A percentile compares a stretch with the other conserved stretches of the same genome.
Evolutionary conservation across 805 yeast genomes (phyloP).

Genomic region (Pichia phayaonensis): DNA sequence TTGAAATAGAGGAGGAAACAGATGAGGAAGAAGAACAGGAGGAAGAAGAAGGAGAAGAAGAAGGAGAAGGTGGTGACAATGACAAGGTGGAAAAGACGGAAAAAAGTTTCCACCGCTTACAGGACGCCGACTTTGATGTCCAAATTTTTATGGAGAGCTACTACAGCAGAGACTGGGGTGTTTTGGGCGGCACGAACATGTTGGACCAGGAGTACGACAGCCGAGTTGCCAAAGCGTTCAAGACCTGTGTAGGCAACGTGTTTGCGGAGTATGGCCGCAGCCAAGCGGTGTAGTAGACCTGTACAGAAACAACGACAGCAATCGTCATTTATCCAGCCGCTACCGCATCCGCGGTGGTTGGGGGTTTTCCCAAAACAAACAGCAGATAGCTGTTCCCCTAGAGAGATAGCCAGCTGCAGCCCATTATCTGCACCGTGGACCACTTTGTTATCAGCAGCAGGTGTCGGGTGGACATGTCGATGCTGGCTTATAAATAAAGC

Average conservation of each 20-base stretch:
- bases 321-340: too few relatives aligned
- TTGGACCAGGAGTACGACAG: too few relatives aligned
- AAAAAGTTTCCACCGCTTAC: not conserved
- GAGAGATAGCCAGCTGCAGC: too few relatives aligned
- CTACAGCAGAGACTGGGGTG: slow-evolving; percentile 1
- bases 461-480: too few relatives aligned
- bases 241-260: not conserved
- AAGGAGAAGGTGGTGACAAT: not conserved
- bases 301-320: not conserved
- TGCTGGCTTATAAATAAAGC: too few relatives aligned
- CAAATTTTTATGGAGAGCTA: not conserved
- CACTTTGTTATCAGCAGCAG: too few relatives aligned
- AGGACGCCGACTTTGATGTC: not conserved
- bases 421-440: too few relatives aligned
- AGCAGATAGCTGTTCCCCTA: too few relatives aligned
- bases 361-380: too few relatives aligned
- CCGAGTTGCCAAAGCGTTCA: not conserved
- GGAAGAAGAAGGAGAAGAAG: not conserved
- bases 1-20: not conserved
- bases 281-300: not conserved
- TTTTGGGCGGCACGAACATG: not conserved
- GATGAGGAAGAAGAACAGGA: not conserved
- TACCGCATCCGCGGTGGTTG: too few relatives aligned
- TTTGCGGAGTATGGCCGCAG: not conserved
- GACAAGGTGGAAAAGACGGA: not conserved